Percentiles rank a stretch among this genome's conserved stretches.
phyloP scores from a whole-genome alignment of 2,329 filamentous ascomycete genomes.

The Arthrocladium fulminans region DNA sequence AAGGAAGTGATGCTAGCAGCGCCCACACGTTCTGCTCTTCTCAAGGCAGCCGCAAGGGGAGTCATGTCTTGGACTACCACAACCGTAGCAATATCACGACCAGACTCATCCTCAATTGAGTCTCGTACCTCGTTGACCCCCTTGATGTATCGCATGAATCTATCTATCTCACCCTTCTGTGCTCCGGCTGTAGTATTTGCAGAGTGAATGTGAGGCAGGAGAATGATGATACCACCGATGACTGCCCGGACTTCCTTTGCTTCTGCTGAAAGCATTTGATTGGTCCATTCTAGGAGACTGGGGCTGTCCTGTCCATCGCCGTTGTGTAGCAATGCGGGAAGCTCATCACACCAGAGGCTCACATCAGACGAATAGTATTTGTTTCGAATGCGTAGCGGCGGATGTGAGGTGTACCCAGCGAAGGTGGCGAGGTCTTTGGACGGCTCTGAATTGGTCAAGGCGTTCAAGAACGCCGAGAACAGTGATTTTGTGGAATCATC shows the following conservation, averaged over 20 bases:
- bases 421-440: conserved; percentile 26
- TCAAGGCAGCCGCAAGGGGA: neutral
- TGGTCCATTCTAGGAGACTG: conserved; percentile 27
- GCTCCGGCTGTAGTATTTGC: neutral
- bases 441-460: conserved; percentile 16
- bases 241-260: conserved; percentile 37
- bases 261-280: conserved; percentile 33
- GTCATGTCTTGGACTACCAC: conserved; percentile 28
- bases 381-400: conserved; percentile 33
- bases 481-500: neutral
- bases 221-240: conserved; percentile 35
- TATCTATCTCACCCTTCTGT: neutral
- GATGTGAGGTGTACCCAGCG: conserved; percentile 39
- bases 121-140: conserved; percentile 32
- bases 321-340: conserved; percentile 25
- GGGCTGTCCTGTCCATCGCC: neutral
- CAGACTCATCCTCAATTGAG: conserved; percentile 35
- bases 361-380: conserved; percentile 38
- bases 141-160: conserved; percentile 24
- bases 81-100: conserved; percentile 29
- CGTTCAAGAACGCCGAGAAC: conserved; percentile 19
- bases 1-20: conserved; percentile 6
- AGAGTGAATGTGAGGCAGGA: conserved; percentile 24
- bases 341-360: conserved; percentile 40
- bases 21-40: neutral